A percentile compares a stretch with the other conserved stretches of the same genome.
Conservation (phyloP, 495 filamentous ascomycete species). For the Penicillium desertorum region DNA sequence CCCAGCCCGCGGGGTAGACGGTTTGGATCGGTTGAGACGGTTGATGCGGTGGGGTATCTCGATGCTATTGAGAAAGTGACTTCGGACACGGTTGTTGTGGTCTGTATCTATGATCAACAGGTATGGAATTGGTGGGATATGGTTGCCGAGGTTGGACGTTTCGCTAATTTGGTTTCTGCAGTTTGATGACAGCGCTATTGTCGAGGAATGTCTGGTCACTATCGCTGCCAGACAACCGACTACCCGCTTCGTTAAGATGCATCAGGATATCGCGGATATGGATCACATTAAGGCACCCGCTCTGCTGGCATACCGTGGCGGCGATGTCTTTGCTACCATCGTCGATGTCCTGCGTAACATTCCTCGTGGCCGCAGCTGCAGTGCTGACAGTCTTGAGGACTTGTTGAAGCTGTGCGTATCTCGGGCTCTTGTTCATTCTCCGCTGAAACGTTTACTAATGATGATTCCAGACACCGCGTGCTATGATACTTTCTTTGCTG, state of each 20-base stretch:
- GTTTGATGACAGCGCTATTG: conserved; percentile 70
- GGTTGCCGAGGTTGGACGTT: background rate
- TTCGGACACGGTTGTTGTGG: conserved; percentile 82
- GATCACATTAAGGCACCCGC: conserved; percentile 86
- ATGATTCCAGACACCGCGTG: conserved; percentile 31
- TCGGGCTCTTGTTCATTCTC: background rate
- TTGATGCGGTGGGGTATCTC: conserved; percentile 88
- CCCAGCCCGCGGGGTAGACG: conserved; percentile 66
- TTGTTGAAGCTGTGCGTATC: conserved; percentile 57
- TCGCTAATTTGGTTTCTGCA: conserved; percentile 38
- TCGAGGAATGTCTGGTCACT: conserved; percentile 72
- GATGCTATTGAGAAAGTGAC: conserved; percentile 91
- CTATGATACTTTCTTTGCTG: conserved; percentile 22
- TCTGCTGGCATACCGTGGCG: conserved; percentile 81
- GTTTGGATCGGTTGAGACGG: conserved; percentile 75
- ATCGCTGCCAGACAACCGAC: conserved; percentile 67
- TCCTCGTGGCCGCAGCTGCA: conserved; percentile 62
- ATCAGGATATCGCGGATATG: conserved; percentile 93
- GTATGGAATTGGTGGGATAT: conserved; percentile 45
- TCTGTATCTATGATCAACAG: conserved; percentile 88
- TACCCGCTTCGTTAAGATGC: conserved; percentile 85
- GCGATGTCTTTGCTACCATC: conserved; percentile 86
- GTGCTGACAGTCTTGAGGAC: conserved; percentile 57
- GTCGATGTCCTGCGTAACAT: conserved; percentile 86
- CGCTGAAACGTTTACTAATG: conserved; percentile 9